Conservation (phyloP, 306 rosid genomes). For the Abrus precatorius region DNA sequence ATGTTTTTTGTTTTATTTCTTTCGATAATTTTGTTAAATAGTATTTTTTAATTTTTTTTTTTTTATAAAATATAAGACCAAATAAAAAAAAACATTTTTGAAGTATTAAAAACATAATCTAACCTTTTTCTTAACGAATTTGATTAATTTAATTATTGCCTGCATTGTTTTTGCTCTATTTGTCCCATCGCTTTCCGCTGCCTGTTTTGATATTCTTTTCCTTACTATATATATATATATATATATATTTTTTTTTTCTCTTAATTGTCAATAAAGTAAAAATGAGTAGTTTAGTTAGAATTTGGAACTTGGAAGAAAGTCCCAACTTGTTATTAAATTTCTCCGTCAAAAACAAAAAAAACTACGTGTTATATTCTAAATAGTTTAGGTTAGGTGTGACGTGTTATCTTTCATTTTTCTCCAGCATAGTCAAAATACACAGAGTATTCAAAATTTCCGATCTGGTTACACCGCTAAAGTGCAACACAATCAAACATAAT, state of each 20-base stretch:
- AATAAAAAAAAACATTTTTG: neutral
- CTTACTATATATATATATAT: neutral
- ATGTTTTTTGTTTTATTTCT: no score
- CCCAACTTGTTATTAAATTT: slow-evolving; percentile 14
- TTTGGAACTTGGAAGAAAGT: neutral
- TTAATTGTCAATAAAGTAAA: neutral
- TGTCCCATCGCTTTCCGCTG: neutral
- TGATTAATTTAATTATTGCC: neutral
- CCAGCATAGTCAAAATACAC: slow-evolving; percentile 24
- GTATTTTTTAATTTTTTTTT: neutral
- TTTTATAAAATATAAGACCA: neutral
- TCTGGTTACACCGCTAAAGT: neutral
- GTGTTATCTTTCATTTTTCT: slow-evolving; percentile 30
- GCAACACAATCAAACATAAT: neutral
- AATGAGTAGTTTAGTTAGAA: slow-evolving; percentile 12
- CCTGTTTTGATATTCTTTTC: neutral
- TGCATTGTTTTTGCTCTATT: slow-evolving; percentile 7
- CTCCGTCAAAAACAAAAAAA: neutral
- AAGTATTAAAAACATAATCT: neutral
- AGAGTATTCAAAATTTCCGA: neutral
- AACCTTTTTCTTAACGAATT: neutral
- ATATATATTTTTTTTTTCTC: neutral
- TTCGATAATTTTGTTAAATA: neutral
- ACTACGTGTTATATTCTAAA: neutral
- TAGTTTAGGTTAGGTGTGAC: slow-evolving; percentile 7